These are phyloP conservation scores for Xylaria sp. DNA, from an alignment of 2,329 filamentous ascomycete genomes.

Conservation along the genomic window DNA sequence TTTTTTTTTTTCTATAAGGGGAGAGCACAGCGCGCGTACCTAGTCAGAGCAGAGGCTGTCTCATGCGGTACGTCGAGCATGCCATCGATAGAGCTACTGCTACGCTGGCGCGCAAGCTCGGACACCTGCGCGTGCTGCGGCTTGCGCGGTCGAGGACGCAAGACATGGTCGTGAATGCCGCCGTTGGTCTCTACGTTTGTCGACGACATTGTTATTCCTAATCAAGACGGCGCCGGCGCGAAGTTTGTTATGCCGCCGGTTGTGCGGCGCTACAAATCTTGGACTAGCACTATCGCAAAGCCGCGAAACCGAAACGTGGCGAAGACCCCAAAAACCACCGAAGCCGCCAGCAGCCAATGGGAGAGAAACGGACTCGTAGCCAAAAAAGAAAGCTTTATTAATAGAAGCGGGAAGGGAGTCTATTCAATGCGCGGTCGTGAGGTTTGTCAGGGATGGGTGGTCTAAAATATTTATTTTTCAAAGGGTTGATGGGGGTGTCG, in stretches of 20 bases:
- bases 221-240: constrained; percentile 3
- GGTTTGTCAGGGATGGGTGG: background rate
- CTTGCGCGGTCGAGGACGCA: constrained; percentile 62
- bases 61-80: constrained; percentile 52
- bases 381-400: background rate
- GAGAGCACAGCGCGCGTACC: constrained; percentile 48
- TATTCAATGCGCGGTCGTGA: constrained; percentile 1
- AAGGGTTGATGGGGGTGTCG: background rate
- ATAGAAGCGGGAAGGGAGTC: constrained; percentile 4
- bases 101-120: constrained; percentile 56
- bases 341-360: constrained; percentile 17
- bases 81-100: constrained; percentile 52
- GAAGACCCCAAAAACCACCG: constrained; percentile 1
- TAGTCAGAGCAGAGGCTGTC: constrained; percentile 56
- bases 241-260: constrained; percentile 2
- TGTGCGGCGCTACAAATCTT: background rate
- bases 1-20: constrained; percentile 6
- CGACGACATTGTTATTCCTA: constrained; percentile 43
- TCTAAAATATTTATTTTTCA: constrained; percentile 1
- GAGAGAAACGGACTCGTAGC: background rate
- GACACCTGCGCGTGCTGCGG: constrained; percentile 60
- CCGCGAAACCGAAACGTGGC: background rate
- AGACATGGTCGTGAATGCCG: constrained; percentile 52
- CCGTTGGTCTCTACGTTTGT: constrained; percentile 43
- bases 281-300: background rate